phyloP scores from a whole-genome alignment of 2,329 filamentous ascomycete genomes.

The Parastagonospora nodorum region DNA sequence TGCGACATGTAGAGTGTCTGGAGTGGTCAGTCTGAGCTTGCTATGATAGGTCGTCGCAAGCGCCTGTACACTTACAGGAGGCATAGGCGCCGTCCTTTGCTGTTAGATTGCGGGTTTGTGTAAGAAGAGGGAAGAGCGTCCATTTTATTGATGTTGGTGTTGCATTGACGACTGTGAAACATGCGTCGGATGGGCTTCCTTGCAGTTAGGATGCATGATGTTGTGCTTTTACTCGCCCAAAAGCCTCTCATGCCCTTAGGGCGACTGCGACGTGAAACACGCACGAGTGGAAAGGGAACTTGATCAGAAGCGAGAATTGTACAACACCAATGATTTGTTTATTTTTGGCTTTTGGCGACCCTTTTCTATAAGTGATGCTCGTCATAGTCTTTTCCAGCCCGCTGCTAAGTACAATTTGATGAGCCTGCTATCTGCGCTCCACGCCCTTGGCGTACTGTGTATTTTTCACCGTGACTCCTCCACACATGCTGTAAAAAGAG shows the following conservation, averaged over 20 bases:
- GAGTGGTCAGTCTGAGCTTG: slow-evolving; percentile 20
- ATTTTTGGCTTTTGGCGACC: slow-evolving; percentile 35
- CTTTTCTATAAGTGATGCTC: slow-evolving; percentile 43
- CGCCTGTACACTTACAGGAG: slow-evolving; percentile 30
- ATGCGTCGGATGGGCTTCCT: slow-evolving; percentile 16
- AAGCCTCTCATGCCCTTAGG: slow-evolving; percentile 3
- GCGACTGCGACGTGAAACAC: slow-evolving; percentile 35
- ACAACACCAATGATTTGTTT: slow-evolving; percentile 27
- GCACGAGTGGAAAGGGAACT: not conserved
- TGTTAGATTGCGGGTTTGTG: slow-evolving; percentile 4
- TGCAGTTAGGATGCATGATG: slow-evolving; percentile 27
- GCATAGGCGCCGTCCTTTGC: slow-evolving; percentile 21
- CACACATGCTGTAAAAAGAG: slow-evolving; percentile 21
- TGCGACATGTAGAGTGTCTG: slow-evolving; percentile 22
- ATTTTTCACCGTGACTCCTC: slow-evolving; percentile 19
- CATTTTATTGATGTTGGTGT: slow-evolving; percentile 17
- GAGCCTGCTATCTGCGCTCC: slow-evolving; percentile 24
- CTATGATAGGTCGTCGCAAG: slow-evolving; percentile 22
- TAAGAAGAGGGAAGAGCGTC: slow-evolving; percentile 11
- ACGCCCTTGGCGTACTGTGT: slow-evolving; percentile 20
- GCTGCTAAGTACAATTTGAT: slow-evolving; percentile 42
- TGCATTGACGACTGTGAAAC: slow-evolving; percentile 34
- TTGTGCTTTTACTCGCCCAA: slow-evolving; percentile 27
- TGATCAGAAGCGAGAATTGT: slow-evolving; percentile 13
- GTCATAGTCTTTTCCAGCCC: slow-evolving; percentile 36